These are phyloP conservation scores for Aspergillus bombycis DNA, from an alignment of 2,329 filamentous ascomycete genomes.

Conservation along the genomic window DNA sequence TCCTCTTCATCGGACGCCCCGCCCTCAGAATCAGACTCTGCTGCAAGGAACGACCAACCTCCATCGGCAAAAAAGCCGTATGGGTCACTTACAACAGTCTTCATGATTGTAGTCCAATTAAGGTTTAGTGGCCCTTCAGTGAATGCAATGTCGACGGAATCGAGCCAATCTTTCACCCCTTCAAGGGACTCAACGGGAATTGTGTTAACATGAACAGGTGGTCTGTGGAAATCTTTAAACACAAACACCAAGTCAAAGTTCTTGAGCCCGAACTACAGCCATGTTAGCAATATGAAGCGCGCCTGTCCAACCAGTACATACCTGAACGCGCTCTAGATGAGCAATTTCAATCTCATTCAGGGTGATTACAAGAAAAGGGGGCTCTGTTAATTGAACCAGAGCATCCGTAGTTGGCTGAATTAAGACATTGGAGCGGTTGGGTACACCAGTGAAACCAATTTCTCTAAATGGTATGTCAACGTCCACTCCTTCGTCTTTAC, in stretches of 20 bases:
- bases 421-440: constrained; percentile 91
- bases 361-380: constrained; percentile 93
- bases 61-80: constrained; percentile 95
- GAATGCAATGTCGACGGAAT: constrained; percentile 92
- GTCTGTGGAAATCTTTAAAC: constrained; percentile 93
- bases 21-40: constrained; percentile 84
- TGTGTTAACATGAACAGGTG: constrained; percentile 93
- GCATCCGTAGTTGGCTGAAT: constrained; percentile 97
- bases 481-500: constrained; percentile 84
- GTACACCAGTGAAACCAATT: constrained; percentile 94
- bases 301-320: constrained; percentile 26
- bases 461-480: constrained; percentile 98
- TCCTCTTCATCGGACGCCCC: constrained; percentile 80
- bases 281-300: constrained; percentile 26
- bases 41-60: constrained; percentile 89
- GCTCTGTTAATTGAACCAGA: constrained; percentile 93
- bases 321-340: constrained; percentile 87
- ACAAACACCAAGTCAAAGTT: constrained; percentile 99
- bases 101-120: constrained; percentile 99
- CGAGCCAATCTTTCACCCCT: constrained; percentile 95
- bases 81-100: constrained; percentile 91
- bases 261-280: constrained; percentile 83
- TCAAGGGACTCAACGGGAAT: constrained; percentile 95
- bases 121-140: constrained; percentile 94
- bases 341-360: constrained; percentile 95